Evolutionary conservation across 768 basidiomycete genomes (phyloP), one percentile per base, ranked within the genome.

Genomic region (Lyophyllum shimeji): DNA sequence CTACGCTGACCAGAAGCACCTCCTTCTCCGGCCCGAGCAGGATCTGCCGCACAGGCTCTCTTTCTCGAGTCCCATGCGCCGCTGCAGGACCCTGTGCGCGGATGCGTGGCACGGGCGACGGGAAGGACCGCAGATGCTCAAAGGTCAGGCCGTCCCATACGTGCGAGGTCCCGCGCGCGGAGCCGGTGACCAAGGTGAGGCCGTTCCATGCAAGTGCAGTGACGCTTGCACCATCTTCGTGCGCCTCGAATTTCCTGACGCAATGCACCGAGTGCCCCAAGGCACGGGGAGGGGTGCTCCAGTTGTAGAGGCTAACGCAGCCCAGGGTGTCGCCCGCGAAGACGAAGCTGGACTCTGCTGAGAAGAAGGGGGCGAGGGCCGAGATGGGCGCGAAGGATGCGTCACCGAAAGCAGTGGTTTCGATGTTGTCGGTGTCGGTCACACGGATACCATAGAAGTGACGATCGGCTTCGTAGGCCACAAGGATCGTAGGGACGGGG

Each of bases 81-180:
- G 52, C 34, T 20, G 52, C 55, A 48, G 49, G 61, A 17, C 58
- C 62, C 9, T 58, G 34, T 3, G 8, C 62, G 49, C 66, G 58
- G 3, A 66, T 59, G 17, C 74, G 72, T 23, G 75, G 70, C 0
- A 77, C 60, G 13, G 84, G 82, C 2, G 78, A 76, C 0, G 76
- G 58, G 61, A 91, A 85, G 23, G 76, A 73, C 20, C 85, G 77
- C 46, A 92, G 63, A 3, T 72, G 77, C 31, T 76, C 76, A 29
- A 90, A 77, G 0, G 82, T 86, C 59, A 90, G 71, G 2, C 81
- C 80, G 60, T 93, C 88, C 77, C 84, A 90, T 13, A 88, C 74
- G 17, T 71, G 74, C 2, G 84, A 77, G 6, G 76, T 73, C 2
- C 91, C 91, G 1, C 76, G 69, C 0, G 79, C 74, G 21, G 87